Evolutionary conservation across 2,329 filamentous ascomycete genomes (phyloP), one percentile per base, ranked within the genome.

Genomic region (Sclerotinia nivalis): DNA sequence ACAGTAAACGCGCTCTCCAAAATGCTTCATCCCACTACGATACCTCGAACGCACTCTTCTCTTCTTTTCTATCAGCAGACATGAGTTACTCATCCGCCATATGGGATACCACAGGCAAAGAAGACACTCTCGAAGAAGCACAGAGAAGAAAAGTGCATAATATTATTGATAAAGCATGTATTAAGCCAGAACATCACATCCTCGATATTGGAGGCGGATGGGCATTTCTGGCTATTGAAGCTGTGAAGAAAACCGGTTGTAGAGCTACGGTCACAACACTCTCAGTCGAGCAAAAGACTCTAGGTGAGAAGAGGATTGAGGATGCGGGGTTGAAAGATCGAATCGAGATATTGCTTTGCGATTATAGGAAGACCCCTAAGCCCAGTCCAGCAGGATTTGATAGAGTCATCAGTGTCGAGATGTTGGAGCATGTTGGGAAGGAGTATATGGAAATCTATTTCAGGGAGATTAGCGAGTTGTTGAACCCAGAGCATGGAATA

Each of bases 81-180:
- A 91, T 92, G 89, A 91, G 88, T 1, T 91, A 91, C 74, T 91
- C 88, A 0, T 91, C 88, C 74, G 86, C 89, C 4, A 86, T 91
- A 60, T 90, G 89, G 88, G 66, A 61, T 31, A 59, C 47, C 4
- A 61, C 43, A 4, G 58, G n/a, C 10, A 25, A 61, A 49, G 45
- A 68, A 28, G 89, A 92, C 75, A 82, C 83, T 0, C 81, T 91
- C 1, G 86, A 90, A 75, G 80, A 84, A 40, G 89, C 90, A 1
- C 90, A 92, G 77, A 83, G 85, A 75, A 85, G 85, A 31, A 92
- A 92, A 77, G 80, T 92, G 18, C 81, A 84, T 68, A 84, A 86
- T 12, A 89, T 91, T 76, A 86, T 92, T 62, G 81, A 86, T 59
- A 88, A 87, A 56, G 86, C 87, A 34, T 84, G 81, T 62, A 86